Conservation (phyloP, 2,329 filamentous ascomycete species). For the Leptographium galeiforme region DNA sequence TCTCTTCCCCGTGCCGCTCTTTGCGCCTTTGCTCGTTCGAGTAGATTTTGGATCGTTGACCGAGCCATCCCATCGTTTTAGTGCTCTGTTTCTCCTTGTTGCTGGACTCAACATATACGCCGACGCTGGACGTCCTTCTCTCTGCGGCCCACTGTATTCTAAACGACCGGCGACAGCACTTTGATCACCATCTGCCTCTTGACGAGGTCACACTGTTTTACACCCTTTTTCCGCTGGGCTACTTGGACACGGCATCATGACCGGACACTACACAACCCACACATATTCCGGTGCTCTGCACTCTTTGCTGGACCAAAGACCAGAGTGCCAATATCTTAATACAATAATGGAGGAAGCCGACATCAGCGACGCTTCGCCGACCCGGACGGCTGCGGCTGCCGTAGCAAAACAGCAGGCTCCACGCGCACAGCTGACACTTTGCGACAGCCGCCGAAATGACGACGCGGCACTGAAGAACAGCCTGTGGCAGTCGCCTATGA, state of each 20-base stretch:
- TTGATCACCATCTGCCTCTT: background rate
- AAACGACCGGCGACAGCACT: background rate
- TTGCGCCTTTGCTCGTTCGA: conserved; percentile 14
- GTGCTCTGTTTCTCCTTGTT: conserved; percentile 8
- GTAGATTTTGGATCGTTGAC: conserved; percentile 25
- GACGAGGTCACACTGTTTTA: no score
- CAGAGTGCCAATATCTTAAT: conserved; percentile 39
- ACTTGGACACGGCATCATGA: conserved; percentile 26
- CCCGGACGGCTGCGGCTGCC: background rate
- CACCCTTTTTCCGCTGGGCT: background rate
- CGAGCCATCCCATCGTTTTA: conserved; percentile 28
- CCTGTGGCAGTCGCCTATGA: conserved; percentile 45
- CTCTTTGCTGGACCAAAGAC: conserved; percentile 43
- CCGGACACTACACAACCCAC: conserved; percentile 27
- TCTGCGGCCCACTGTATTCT: background rate
- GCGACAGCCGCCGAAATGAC: conserved; percentile 7
- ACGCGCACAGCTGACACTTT: conserved; percentile 19
- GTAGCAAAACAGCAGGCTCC: background rate
- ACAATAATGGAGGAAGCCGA: conserved; percentile 43
- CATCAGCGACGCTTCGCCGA: conserved; percentile 8
- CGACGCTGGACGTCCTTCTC: background rate
- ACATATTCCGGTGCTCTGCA: conserved; percentile 31
- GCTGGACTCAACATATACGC: background rate
- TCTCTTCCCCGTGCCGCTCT: conserved; percentile 19
- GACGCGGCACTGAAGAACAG: conserved; percentile 34